These are phyloP conservation scores for Prunella vulgaris DNA, from an alignment of 257 asterid species.

Conservation along the genomic window DNA sequence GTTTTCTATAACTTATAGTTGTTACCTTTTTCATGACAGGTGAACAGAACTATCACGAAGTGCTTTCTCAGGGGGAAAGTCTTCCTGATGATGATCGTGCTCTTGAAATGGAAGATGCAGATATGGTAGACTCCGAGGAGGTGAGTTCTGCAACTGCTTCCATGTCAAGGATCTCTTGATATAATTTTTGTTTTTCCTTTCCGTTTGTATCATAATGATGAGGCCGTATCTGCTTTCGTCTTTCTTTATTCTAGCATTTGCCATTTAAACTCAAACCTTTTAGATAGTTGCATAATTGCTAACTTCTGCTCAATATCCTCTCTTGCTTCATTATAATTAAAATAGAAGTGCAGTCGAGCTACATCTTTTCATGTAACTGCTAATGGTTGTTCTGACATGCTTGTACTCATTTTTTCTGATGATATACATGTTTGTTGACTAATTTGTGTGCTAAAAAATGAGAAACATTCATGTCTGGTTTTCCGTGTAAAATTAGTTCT, in stretches of 20 bases:
- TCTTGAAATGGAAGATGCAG: conserved; percentile 33
- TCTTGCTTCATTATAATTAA: background rate
- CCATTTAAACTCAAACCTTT: too few species aligned
- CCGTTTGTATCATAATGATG: background rate
- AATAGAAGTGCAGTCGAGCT: background rate
- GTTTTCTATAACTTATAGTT: conserved; percentile 12
- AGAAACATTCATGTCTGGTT: background rate
- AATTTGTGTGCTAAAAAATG: background rate
- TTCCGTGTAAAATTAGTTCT: background rate
- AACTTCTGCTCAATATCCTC: too few species aligned
- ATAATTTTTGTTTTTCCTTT: conserved; percentile 5
- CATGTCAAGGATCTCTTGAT: conserved; percentile 15
- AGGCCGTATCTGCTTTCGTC: background rate
- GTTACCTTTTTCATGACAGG: conserved; percentile 33
- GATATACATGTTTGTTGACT: background rate
- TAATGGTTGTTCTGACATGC: background rate
- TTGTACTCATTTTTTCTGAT: background rate
- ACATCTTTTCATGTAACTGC: background rate
- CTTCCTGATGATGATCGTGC: conserved; percentile 38
- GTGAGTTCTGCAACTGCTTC: conserved; percentile 36
- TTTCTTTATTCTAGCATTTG: background rate
- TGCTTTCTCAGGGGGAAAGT: conserved; percentile 41
- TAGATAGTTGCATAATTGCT: too few species aligned
- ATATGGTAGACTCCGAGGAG: conserved; percentile 46
- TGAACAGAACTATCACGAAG: conserved; percentile 32